These are phyloP conservation scores for Phytophthora vignae DNA, from an alignment of 352 stramenopile genomes.

Conservation along the genomic window DNA sequence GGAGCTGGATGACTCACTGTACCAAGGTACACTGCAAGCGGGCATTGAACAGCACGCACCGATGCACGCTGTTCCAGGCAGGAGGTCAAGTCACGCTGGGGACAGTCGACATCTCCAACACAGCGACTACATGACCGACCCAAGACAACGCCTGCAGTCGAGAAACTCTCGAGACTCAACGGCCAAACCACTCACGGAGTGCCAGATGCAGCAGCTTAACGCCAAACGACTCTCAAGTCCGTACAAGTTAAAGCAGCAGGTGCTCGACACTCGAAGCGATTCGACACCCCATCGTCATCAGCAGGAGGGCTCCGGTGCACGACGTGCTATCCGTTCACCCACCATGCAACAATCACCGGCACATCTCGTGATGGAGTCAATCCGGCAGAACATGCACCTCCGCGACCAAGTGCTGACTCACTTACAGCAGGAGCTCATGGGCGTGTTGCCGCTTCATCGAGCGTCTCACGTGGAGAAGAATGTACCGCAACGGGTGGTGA, in stretches of 20 bases:
- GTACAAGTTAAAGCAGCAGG: constrained; percentile 72
- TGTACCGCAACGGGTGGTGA: constrained; percentile 49
- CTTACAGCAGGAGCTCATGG: constrained; percentile 51
- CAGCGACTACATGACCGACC: constrained; percentile 11
- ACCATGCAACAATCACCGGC: constrained; percentile 18
- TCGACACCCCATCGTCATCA: constrained; percentile 8
- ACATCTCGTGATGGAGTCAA: constrained; percentile 54
- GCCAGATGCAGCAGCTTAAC: constrained; percentile 26
- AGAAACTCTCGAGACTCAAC: constrained; percentile 16
- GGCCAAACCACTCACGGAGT: constrained; percentile 10
- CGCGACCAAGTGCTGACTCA: constrained; percentile 56
- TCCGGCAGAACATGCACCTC: constrained; percentile 57
- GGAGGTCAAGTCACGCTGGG: constrained; percentile 3
- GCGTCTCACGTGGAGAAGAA: constrained; percentile 29
- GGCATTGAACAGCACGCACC: constrained; percentile 8
- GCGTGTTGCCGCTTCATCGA: constrained; percentile 26
- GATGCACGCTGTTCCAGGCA: background rate
- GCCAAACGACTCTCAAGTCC: constrained; percentile 52
- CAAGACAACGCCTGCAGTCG: constrained; percentile 13
- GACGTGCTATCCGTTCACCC: constrained; percentile 8
- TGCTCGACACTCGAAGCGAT: constrained; percentile 50
- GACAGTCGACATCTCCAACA: constrained; percentile 14
- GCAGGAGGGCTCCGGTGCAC: background rate
- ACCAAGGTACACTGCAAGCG: constrained; percentile 24
- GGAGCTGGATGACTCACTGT: constrained; percentile 64